phyloP scores from a whole-genome alignment of 2,329 filamentous ascomycete species.

The Ophiosphaerella herpotricha region DNA sequence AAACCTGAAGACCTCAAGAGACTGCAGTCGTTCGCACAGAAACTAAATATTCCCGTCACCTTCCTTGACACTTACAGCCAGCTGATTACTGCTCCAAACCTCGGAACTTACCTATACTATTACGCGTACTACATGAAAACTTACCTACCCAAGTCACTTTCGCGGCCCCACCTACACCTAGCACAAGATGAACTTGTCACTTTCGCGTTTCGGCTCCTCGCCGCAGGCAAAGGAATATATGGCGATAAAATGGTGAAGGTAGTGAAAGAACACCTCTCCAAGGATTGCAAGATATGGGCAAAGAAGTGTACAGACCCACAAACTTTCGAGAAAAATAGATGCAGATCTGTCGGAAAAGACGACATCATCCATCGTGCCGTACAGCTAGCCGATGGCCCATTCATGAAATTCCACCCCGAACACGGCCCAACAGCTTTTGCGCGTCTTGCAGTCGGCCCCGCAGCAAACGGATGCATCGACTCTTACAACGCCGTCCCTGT shows the following conservation, averaged over 20 bases:
- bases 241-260: constrained; percentile 19
- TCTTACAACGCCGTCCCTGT: constrained; percentile 29
- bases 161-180: constrained; percentile 24
- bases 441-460: constrained; percentile 33
- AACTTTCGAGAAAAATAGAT: constrained; percentile 26
- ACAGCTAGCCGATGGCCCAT: constrained; percentile 34
- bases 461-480: constrained; percentile 7
- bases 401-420: constrained; percentile 13
- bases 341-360: constrained; percentile 24
- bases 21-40: constrained; percentile 28
- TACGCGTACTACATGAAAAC: constrained; percentile 39
- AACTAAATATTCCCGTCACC: constrained; percentile 29
- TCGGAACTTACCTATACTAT: constrained; percentile 38
- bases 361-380: constrained; percentile 28
- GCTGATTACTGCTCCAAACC: constrained; percentile 23
- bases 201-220: constrained; percentile 33
- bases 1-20: constrained; percentile 24
- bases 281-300: constrained; percentile 12
- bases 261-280: constrained; percentile 29
- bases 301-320: constrained; percentile 23
- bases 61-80: constrained; percentile 35
- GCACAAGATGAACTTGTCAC: constrained; percentile 36
- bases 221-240: constrained; percentile 25
- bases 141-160: constrained; percentile 26
- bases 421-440: constrained; percentile 26